phyloP scores from a whole-genome alignment of 1,284 basidiomycete genomes.

The Ceratobasidium sp. region DNA sequence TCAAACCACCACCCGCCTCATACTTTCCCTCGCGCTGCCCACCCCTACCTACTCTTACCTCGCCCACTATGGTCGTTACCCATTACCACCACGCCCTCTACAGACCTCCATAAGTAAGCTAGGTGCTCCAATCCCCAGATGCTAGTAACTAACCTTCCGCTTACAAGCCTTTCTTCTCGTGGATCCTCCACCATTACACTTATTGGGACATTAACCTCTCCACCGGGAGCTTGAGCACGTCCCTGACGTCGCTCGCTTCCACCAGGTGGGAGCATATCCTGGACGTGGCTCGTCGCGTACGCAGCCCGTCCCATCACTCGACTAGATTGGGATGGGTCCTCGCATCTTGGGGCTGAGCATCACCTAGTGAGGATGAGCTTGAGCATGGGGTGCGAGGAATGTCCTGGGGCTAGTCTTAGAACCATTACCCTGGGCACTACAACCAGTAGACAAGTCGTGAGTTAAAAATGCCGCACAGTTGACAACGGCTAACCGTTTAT shows the following conservation, averaged over 20 bases:
- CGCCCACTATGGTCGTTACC: neutral
- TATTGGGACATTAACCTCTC: conserved; percentile 14
- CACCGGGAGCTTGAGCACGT: neutral
- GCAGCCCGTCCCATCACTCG: neutral
- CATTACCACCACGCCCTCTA: neutral
- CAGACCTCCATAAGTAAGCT: no score
- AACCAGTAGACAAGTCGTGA: no score
- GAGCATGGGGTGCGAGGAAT: conserved; percentile 14
- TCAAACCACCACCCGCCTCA: neutral
- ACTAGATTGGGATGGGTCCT: conserved; percentile 19
- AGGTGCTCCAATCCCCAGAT: no score
- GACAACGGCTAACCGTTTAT: no score
- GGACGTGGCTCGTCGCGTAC: neutral
- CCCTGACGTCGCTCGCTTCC: neutral
- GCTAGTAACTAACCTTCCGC: no score
- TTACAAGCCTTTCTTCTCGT: no score
- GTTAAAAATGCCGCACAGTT: no score
- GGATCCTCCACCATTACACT: neutral
- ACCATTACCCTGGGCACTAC: no score
- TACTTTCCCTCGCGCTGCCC: no score
- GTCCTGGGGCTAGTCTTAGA: conserved; percentile 1
- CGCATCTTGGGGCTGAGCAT: conserved; percentile 18
- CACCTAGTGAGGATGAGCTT: conserved; percentile 21
- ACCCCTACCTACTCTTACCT: neutral
- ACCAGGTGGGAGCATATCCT: conserved; percentile 4